These are phyloP conservation scores for Brassica hybrid DNA, from an alignment of 441 rosid genomes.

Conservation along the genomic window DNA sequence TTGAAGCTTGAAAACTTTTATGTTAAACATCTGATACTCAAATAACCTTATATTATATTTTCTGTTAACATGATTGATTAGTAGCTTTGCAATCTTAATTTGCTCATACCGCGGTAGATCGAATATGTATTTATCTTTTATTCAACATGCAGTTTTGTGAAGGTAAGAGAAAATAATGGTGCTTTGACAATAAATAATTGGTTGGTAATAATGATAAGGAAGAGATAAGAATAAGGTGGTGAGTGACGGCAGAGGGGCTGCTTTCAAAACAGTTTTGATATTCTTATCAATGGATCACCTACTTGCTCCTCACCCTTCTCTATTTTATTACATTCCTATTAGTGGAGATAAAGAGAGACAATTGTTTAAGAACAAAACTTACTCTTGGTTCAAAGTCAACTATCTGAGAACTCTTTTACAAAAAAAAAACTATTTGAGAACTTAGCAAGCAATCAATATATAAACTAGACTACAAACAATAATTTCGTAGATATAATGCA, in stretches of 20 bases:
- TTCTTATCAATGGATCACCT: conserved; percentile 41
- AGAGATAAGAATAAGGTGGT: conserved; percentile 37
- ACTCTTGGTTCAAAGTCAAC: conserved; percentile 1
- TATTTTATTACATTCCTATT: conserved; percentile 9
- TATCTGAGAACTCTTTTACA: neutral
- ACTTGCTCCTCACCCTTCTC: conserved; percentile 22
- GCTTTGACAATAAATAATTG: conserved; percentile 1
- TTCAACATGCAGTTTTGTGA: neutral
- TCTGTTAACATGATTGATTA: neutral
- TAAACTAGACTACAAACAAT: neutral
- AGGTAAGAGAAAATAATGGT: neutral
- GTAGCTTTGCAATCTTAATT: neutral
- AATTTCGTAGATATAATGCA: neutral
- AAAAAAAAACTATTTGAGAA: neutral
- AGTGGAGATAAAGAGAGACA: conserved; percentile 4
- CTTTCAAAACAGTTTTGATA: conserved; percentile 33
- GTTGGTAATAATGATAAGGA: conserved; percentile 21
- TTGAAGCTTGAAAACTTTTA: too few species aligned
- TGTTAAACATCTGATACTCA: too few species aligned
- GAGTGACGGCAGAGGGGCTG: conserved; percentile 28
- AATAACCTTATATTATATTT: neutral
- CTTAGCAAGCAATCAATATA: neutral
- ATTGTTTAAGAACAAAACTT: neutral
- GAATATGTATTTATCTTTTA: neutral
- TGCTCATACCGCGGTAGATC: neutral